Percentiles rank a stretch among this genome's conserved stretches.
phyloP scores from a whole-genome alignment of 768 basidiomycete species.

The Myochromella boudieri region DNA sequence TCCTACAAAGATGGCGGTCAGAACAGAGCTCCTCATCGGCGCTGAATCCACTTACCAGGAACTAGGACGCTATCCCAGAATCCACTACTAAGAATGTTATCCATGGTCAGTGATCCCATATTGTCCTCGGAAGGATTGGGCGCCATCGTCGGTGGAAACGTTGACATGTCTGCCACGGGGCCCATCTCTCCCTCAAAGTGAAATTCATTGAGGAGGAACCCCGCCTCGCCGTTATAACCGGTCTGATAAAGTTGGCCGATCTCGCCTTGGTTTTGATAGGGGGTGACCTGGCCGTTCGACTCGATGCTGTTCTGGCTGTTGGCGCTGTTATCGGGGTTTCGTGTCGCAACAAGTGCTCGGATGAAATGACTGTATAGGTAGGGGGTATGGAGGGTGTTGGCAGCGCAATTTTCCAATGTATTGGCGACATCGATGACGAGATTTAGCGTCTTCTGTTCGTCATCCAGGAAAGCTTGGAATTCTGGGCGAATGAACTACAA shows the following conservation, averaged over 20 bases:
- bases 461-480: slow-evolving; percentile 72
- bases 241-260: not conserved
- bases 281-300: not conserved
- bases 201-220: slow-evolving; percentile 50
- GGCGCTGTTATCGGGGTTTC: not conserved
- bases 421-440: slow-evolving; percentile 83
- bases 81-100: slow-evolving; percentile 72
- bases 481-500: slow-evolving; percentile 78
- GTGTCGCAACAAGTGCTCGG: slow-evolving; percentile 62
- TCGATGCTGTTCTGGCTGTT: not conserved
- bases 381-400: slow-evolving; percentile 82
- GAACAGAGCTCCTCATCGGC: slow-evolving; percentile 13
- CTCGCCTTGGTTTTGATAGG: not conserved
- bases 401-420: slow-evolving; percentile 73
- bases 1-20: slow-evolving; percentile 39
- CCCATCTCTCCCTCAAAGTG: slow-evolving; percentile 85
- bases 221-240: slow-evolving; percentile 23
- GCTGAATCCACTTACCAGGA: slow-evolving; percentile 54
- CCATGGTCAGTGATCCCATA: slow-evolving; percentile 67
- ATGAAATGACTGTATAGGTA: slow-evolving; percentile 86
- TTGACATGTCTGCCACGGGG: slow-evolving; percentile 76
- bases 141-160: slow-evolving; percentile 88
- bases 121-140: slow-evolving; percentile 41
- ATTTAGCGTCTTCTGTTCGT: slow-evolving; percentile 67
- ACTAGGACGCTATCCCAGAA: slow-evolving; percentile 91